Evolutionary conservation across 2,329 filamentous ascomycete species (phyloP).

Genomic region (Hyphodiscus sp.): DNA sequence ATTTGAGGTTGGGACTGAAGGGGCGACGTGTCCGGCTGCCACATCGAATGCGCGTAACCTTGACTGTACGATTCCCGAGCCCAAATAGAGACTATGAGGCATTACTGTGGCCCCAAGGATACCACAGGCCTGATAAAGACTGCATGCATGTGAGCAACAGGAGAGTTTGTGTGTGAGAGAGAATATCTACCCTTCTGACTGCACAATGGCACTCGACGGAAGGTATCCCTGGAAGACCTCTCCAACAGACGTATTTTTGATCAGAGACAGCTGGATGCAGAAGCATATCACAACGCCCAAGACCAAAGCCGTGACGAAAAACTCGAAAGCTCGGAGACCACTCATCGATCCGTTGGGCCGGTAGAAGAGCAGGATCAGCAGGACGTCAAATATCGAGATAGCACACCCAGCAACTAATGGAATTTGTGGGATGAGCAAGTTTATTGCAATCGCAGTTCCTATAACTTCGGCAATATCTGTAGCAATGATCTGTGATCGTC

Average conservation of each 20-base stretch:
- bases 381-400: conserved; percentile 61
- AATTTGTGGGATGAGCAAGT: conserved; percentile 55
- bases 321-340: conserved; percentile 56
- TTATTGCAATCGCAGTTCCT: conserved; percentile 63
- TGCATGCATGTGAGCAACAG: conserved; percentile 4
- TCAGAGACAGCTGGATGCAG: conserved; percentile 60
- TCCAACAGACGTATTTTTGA: conserved; percentile 46
- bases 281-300: conserved; percentile 66
- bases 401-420: conserved; percentile 63
- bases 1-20: conserved; percentile 20
- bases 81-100: conserved; percentile 63
- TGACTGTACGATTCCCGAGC: conserved; percentile 62
- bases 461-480: conserved; percentile 52
- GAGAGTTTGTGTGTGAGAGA: not conserved
- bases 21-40: conserved; percentile 44
- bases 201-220: conserved; percentile 51
- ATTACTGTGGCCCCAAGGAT: conserved; percentile 73
- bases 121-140: conserved; percentile 64
- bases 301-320: conserved; percentile 56
- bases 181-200: conserved; percentile 45
- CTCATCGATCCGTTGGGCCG: conserved; percentile 50
- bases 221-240: conserved; percentile 61
- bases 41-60: conserved; percentile 58
- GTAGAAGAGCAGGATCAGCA: conserved; percentile 63
- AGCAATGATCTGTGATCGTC: conserved; percentile 41